Conservation (phyloP, 495 filamentous ascomycete genomes). For the Clavariopsis aquatica region DNA sequence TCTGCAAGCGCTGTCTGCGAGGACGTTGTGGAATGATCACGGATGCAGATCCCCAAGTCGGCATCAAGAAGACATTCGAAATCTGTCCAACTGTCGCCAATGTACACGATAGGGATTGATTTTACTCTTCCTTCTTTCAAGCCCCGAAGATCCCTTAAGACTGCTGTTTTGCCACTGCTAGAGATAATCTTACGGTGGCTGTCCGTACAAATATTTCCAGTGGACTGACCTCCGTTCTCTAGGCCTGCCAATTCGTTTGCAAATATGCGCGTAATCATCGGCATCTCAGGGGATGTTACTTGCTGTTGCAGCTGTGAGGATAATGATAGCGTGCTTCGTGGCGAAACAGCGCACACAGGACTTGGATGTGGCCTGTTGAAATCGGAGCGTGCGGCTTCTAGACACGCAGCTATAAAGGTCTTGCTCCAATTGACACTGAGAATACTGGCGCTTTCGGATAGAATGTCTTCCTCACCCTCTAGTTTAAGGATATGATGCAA, state of each 20-base stretch:
- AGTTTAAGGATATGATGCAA: slow-evolving; percentile 6
- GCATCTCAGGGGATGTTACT: background rate
- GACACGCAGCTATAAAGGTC: slow-evolving; percentile 34
- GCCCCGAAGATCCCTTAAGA: slow-evolving; percentile 9
- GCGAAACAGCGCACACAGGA: background rate
- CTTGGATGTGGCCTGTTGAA: background rate
- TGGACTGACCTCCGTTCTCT: slow-evolving; percentile 16
- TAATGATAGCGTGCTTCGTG: background rate
- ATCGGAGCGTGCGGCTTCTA: background rate
- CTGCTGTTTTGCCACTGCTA: slow-evolving; percentile 39
- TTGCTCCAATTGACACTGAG: slow-evolving; percentile 46
- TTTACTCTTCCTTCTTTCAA: background rate
- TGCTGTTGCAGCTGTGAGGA: background rate
- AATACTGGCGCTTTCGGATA: slow-evolving; percentile 30
- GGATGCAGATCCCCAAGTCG: slow-evolving; percentile 43
- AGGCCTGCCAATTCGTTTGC: slow-evolving; percentile 43
- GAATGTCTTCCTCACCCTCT: background rate
- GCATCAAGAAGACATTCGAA: slow-evolving; percentile 42
- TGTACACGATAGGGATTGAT: slow-evolving; percentile 33
- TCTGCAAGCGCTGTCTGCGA: slow-evolving; percentile 34
- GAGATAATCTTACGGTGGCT: slow-evolving; percentile 33
- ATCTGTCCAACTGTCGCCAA: slow-evolving; percentile 46
- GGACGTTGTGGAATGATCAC: slow-evolving; percentile 34
- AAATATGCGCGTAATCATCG: slow-evolving; percentile 14
- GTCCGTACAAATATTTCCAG: slow-evolving; percentile 25